Evolutionary conservation across 2,329 filamentous ascomycete genomes (phyloP), one percentile per base, ranked within the genome.

Genomic region (Penicillium hesseltinei): DNA sequence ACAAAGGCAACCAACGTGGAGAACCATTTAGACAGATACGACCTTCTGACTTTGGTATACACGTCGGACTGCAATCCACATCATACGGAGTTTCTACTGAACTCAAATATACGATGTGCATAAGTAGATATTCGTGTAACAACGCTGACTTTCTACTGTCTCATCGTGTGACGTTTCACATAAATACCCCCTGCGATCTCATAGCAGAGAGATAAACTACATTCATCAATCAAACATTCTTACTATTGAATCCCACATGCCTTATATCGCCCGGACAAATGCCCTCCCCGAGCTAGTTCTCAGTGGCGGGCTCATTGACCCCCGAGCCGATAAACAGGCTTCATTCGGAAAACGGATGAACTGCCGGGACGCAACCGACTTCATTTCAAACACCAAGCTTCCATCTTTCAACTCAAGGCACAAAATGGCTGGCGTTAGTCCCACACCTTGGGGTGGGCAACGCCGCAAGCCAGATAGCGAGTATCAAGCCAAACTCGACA

Each of bases 311-410:
- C 58, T 60, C 19, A 43, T 60, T 55, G 58, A 60, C 35, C 58
- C 58, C 48, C 55, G 58, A 29, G 58, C 58, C 49, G 58, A 51
- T 50, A 43, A 51, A 10, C 58, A 60, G 51, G 48, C 54, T 33
- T 52, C 51, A 21, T 60, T 57, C 33, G 51, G 48, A 38, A 55
- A 60, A 31, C 54, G 58, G 0, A 60, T 60, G 21, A 50, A 46
- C 15, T 60, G 58, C 19, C 54, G 55, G 13, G 58, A 60, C n/a
- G 55, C 55, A 29, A 58, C 51, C 13, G 51, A 60, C 54, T 58
- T 60, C 46, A 60, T 60, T 25, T 49, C 58, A 27, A 60, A 60
- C 47, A 47, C 54, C 13, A 47, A 53, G 33, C 43, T 50, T 33
- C 46, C 58, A 5, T 11, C 54, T 27, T 39, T 52, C 31, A 47